Percentiles rank a stretch among this genome's conserved stretches.
Conservation (phyloP, 2,329 filamentous ascomycete species). For the Chlorencoelia australis region DNA sequence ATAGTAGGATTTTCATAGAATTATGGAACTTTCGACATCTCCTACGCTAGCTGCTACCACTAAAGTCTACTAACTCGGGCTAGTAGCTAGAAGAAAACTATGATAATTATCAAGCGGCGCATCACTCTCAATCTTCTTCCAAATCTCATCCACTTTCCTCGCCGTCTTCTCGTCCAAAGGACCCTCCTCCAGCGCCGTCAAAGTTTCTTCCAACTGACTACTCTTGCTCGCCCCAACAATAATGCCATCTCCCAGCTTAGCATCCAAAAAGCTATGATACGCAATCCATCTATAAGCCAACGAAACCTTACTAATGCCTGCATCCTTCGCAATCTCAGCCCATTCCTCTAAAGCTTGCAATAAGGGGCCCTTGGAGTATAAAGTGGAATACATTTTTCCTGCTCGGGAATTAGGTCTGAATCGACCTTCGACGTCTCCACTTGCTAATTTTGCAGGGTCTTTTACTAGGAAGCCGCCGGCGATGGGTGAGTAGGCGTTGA, state of each 20-base stretch:
- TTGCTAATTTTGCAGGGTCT: conserved; percentile 6
- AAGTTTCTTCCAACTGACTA: conserved; percentile 18
- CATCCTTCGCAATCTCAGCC: conserved; percentile 22
- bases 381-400: conserved; percentile 16
- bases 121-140: conserved; percentile 21
- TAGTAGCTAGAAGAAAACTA: too few species aligned
- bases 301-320: conserved; percentile 25
- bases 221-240: conserved; percentile 22
- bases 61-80: too few species aligned
- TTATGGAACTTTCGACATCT: too few species aligned
- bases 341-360: conserved; percentile 22
- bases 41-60: too few species aligned
- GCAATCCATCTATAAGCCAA: conserved; percentile 30
- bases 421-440: conserved; percentile 14
- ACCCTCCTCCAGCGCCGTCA: conserved; percentile 15
- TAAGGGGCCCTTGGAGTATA: conserved; percentile 13
- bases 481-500: conserved; percentile 51
- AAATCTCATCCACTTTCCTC: conserved; percentile 15
- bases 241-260: conserved; percentile 24
- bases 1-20: too few species aligned
- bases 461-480: conserved; percentile 51
- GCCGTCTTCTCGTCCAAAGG: conserved; percentile 15
- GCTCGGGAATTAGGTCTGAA: conserved; percentile 12
- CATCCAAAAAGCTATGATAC: conserved; percentile 24
- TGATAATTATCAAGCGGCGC: conserved; percentile 20